Evolutionary conservation across 2,329 filamentous ascomycete species (phyloP).

Genomic region (Macroventuria anomochaeta): DNA sequence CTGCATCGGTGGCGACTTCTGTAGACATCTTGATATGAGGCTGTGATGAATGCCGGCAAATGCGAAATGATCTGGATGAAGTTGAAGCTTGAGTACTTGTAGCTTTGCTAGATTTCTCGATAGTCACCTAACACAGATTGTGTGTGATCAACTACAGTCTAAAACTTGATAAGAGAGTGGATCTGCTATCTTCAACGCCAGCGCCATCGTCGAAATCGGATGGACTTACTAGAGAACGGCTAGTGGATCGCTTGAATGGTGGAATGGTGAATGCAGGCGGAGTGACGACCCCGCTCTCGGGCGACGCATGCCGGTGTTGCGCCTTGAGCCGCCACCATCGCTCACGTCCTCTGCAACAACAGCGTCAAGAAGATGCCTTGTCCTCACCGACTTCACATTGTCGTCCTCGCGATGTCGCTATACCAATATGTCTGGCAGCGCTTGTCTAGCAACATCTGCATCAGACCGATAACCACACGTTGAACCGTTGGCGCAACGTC

Average conservation of each 20-base stretch:
- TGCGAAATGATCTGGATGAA: background rate
- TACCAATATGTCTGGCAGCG: too few relatives aligned
- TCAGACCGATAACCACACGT: too few relatives aligned
- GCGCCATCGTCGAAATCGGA: slow-evolving; percentile 22
- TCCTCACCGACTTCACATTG: background rate
- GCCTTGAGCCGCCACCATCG: background rate
- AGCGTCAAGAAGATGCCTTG: background rate
- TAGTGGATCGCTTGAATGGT: slow-evolving; percentile 23
- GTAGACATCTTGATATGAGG: slow-evolving; percentile 35
- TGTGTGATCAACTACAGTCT: background rate
- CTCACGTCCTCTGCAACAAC: background rate
- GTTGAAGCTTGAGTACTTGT: slow-evolving; percentile 3
- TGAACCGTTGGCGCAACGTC: too few relatives aligned
- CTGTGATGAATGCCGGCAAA: background rate
- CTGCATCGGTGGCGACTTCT: slow-evolving; percentile 34
- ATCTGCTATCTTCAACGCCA: slow-evolving; percentile 17
- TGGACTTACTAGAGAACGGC: slow-evolving; percentile 32
- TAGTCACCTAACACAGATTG: slow-evolving; percentile 10
- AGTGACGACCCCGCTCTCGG: slow-evolving; percentile 18
- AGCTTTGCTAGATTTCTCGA: slow-evolving; percentile 8
- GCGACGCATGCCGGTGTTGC: background rate
- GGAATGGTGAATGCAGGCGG: slow-evolving; percentile 13
- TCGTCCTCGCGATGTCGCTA: too few relatives aligned
- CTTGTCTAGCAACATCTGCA: too few relatives aligned
- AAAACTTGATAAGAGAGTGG: slow-evolving; percentile 17